Base-by-base conservation (phyloP, 345 rosid genomes). In the rapeseed (Brassica napus) region DNA sequence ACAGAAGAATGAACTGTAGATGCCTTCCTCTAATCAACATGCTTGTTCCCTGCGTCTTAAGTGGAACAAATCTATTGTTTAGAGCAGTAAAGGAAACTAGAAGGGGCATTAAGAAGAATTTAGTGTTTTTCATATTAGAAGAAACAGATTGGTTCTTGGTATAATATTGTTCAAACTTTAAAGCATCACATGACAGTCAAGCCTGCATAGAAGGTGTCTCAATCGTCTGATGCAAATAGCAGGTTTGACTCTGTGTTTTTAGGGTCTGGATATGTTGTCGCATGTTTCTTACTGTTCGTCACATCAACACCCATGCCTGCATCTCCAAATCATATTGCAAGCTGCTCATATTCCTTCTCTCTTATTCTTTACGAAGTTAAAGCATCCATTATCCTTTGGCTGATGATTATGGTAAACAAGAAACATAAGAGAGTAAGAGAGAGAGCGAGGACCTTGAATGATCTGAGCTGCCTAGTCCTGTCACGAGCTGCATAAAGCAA, bases 301-400 rank as follows among this genome's bases (percentile, higher is more conserved):
- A 80, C 69, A 79, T 69, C 74, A 30, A 61, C 65, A 31, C 79
- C 86, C 72, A 82, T 82, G 62, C 86, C 85, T 68, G 82, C 80
- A 71, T 94, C 97, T 21, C 94, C 93, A 37, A 86, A 88, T 93
- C 86, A 88, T 79, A 57, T 71, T 26, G 30, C 30, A 26, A 26
- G 30, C 30, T 26, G 30, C 30, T 26, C 30, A 26, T 26, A 26
- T 26, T 26, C 30, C 30, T 26, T 26, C 30, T 26, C 30, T 26
- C 30, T 26, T 26, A 26, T 26, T 3, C 30, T 26, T 26, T 26
- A 3, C 4, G 30, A 26, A 26, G 30, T 26, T 26, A 26, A 26
- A 26, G 30, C 30, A 26, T 26, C 30, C 30, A 26, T 26, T 26
- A 26, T 26, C 30, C 4, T 26, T 26, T 26, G 30, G 1, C 30